Percentiles rank a stretch among this genome's conserved stretches.
Evolutionary conservation across 2,329 filamentous ascomycete species (phyloP).

Genomic region (Epichloe gansuensis): DNA sequence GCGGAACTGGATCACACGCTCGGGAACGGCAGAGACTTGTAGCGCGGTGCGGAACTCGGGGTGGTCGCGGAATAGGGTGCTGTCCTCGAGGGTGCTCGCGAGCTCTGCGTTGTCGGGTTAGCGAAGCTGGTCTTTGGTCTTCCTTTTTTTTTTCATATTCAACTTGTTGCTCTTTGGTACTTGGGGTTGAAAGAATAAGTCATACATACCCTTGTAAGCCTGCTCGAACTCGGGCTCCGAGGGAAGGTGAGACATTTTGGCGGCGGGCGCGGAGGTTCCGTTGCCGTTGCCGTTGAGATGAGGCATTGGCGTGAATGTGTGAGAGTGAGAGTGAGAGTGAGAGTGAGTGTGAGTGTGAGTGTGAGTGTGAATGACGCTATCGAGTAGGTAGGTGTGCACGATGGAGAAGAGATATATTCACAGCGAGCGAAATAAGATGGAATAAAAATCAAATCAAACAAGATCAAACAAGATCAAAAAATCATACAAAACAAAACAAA

Average conservation of each 20-base stretch:
- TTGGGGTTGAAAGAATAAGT: background rate
- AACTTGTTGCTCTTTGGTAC: background rate
- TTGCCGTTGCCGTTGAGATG: slow-evolving; percentile 3
- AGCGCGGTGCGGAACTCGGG: slow-evolving; percentile 91
- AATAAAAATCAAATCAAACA: too few relatives aligned
- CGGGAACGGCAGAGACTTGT: slow-evolving; percentile 75
- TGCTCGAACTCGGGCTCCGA: slow-evolving; percentile 96
- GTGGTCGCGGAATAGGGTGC: slow-evolving; percentile 82
- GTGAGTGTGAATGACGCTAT: too few relatives aligned
- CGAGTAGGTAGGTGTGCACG: too few relatives aligned
- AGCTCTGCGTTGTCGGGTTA: slow-evolving; percentile 50
- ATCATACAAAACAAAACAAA: too few relatives aligned
- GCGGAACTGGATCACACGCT: slow-evolving; percentile 94
- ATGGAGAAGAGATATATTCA: too few relatives aligned
- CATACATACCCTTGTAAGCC: slow-evolving; percentile 79
- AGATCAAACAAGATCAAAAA: too few relatives aligned
- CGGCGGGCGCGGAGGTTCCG: slow-evolving; percentile 4
- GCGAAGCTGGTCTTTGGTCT: background rate
- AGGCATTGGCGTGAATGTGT: background rate
- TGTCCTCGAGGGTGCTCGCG: slow-evolving; percentile 85
- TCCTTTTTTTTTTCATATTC: background rate
- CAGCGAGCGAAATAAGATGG: too few relatives aligned
- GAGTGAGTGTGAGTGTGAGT: background rate
- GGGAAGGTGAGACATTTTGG: slow-evolving; percentile 68
- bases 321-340: too few relatives aligned